A percentile compares a stretch with the other conserved stretches of the same genome.
phyloP scores from a whole-genome alignment of 2,329 filamentous ascomycete genomes.

The Epichloe sp. region DNA sequence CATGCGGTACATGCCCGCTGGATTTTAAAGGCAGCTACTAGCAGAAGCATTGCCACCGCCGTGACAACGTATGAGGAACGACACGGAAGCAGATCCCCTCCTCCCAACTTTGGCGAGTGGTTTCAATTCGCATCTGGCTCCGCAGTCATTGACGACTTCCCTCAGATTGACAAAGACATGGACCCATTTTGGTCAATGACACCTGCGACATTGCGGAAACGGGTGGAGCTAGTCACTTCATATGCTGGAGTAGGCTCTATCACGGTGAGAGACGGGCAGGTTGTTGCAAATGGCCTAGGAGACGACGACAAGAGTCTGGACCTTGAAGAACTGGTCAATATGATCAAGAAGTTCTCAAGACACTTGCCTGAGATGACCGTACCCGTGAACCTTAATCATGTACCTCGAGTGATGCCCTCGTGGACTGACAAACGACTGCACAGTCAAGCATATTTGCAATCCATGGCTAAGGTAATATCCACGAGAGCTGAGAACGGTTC shows the following conservation, averaged over 20 bases:
- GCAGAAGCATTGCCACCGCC: conserved; percentile 33
- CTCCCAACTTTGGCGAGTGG: conserved; percentile 75
- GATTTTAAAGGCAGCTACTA: conserved; percentile 32
- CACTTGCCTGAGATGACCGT: conserved; percentile 74
- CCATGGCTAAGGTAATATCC: conserved; percentile 17
- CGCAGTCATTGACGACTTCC: conserved; percentile 65
- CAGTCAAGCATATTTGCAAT: conserved; percentile 12
- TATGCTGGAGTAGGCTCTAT: conserved; percentile 33
- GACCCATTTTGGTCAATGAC: conserved; percentile 65
- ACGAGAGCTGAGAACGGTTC: conserved; percentile 11
- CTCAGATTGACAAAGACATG: conserved; percentile 59
- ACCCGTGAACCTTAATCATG: conserved; percentile 58
- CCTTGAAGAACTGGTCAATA: conserved; percentile 38
- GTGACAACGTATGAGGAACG: conserved; percentile 36
- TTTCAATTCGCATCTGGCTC: conserved; percentile 65
- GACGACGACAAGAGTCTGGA: conserved; percentile 20
- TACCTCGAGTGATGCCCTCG: conserved; percentile 30
- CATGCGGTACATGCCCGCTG: conserved; percentile 35
- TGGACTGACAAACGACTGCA: conserved; percentile 39
- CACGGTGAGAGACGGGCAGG: conserved; percentile 51
- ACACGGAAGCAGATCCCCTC: conserved; percentile 54
- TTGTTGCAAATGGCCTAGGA: conserved; percentile 25
- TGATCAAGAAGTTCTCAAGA: conserved; percentile 59
- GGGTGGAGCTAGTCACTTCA: conserved; percentile 28
- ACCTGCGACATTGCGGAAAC: conserved; percentile 53